Evolutionary conservation across 352 stramenopile genomes (phyloP).

Genomic region (Globisporangium nagaii): DNA sequence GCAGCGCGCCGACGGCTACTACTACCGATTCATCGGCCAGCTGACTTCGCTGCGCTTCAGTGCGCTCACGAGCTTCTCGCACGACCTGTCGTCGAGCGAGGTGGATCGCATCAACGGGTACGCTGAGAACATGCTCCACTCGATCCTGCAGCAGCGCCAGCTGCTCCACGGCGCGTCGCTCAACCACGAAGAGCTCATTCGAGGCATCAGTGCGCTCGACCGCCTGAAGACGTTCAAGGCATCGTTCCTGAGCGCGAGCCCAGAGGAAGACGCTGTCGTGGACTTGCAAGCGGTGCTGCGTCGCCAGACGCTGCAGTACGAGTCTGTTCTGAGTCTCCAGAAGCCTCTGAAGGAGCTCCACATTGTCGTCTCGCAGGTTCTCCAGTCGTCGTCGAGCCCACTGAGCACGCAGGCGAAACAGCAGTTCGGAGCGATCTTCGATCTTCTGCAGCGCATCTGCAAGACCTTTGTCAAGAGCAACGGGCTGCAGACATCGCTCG

Average conservation of each 20-base stretch:
- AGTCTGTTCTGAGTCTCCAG: constrained; percentile 25
- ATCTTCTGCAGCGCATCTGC: constrained; percentile 23
- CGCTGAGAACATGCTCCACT: constrained; percentile 86
- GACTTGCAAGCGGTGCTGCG: constrained; percentile 1
- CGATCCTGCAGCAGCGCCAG: constrained; percentile 85
- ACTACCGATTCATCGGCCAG: constrained; percentile 85
- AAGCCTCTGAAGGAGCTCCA: constrained; percentile 62
- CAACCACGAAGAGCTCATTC: constrained; percentile 68
- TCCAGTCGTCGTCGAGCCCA: constrained; percentile 20
- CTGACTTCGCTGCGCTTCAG: constrained; percentile 74
- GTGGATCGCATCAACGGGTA: constrained; percentile 86
- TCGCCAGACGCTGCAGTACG: background rate
- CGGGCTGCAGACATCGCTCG: constrained; percentile 29
- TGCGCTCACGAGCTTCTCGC: constrained; percentile 74
- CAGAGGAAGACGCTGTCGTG: background rate
- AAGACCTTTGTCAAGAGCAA: constrained; percentile 19
- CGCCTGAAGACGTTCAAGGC: constrained; percentile 39
- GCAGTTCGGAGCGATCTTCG: constrained; percentile 23
- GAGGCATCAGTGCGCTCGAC: constrained; percentile 42
- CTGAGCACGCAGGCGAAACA: constrained; percentile 4
- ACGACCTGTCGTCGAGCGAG: constrained; percentile 78
- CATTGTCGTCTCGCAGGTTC: constrained; percentile 49
- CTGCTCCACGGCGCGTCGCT: constrained; percentile 61
- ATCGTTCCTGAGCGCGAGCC: constrained; percentile 5
- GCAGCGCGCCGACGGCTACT: constrained; percentile 84